A percentile compares a stretch with the other conserved stretches of the same genome.
phyloP scores from a whole-genome alignment of 495 filamentous ascomycete genomes.

The Hypoxylon trugodes region DNA sequence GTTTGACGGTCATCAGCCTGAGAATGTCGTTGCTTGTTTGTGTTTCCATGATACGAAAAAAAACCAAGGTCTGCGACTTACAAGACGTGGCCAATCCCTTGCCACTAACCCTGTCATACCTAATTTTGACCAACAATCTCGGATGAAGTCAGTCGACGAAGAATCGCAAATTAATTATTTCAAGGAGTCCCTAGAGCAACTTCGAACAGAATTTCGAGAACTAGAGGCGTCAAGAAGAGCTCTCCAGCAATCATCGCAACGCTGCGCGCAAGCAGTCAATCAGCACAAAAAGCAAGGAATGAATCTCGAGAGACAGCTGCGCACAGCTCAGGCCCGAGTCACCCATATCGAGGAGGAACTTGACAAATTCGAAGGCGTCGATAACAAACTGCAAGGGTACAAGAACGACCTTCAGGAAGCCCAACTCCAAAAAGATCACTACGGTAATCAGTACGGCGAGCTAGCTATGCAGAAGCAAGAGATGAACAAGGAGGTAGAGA shows the following conservation, averaged over 20 bases:
- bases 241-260: slow-evolving; percentile 64
- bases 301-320: slow-evolving; percentile 37
- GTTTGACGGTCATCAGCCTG: slow-evolving; percentile 66
- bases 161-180: slow-evolving; percentile 43
- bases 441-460: slow-evolving; percentile 53
- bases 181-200: slow-evolving; percentile 51
- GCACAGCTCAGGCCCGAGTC: slow-evolving; percentile 37
- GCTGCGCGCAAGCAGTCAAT: slow-evolving; percentile 64
- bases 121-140: slow-evolving; percentile 52
- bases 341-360: slow-evolving; percentile 45
- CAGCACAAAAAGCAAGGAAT: slow-evolving; percentile 55
- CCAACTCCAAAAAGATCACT: slow-evolving; percentile 45
- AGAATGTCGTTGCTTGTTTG: slow-evolving; percentile 77
- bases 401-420: slow-evolving; percentile 45
- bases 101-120: slow-evolving; percentile 45
- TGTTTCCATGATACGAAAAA: slow-evolving; percentile 64
- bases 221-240: slow-evolving; percentile 52
- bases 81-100: slow-evolving; percentile 58
- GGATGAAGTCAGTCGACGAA: slow-evolving; percentile 82
- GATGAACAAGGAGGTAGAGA: slow-evolving; percentile 47
- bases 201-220: slow-evolving; percentile 53
- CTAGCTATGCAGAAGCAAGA: slow-evolving; percentile 48
- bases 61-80: slow-evolving; percentile 71
- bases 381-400: slow-evolving; percentile 48
- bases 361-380: slow-evolving; percentile 55